A percentile compares a stretch with the other conserved stretches of the same genome.
Conservation (phyloP, 2,329 filamentous ascomycete species). For the Ophiostoma fasciatum region DNA sequence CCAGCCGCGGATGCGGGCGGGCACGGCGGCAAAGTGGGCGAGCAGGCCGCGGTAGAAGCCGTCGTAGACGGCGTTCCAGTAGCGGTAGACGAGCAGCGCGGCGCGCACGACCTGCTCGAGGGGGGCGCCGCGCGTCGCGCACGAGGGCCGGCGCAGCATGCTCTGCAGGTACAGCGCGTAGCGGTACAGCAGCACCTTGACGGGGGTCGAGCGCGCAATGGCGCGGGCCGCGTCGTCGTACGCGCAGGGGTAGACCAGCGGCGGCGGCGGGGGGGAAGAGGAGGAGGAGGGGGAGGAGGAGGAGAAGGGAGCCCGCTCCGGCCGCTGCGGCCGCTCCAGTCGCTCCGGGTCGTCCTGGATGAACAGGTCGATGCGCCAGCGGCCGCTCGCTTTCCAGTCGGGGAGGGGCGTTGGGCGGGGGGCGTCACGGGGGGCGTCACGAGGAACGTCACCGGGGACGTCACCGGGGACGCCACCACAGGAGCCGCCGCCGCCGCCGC, state of each 20-base stretch:
- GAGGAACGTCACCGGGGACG: not conserved
- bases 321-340: slow-evolving; percentile 13
- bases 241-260: slow-evolving; percentile 44
- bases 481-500: not conserved
- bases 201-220: slow-evolving; percentile 37
- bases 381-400: too few relatives aligned
- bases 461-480: not conserved
- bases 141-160: slow-evolving; percentile 26
- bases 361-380: slow-evolving; percentile 22
- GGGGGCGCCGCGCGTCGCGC: slow-evolving; percentile 17
- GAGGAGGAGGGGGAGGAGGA: too few relatives aligned
- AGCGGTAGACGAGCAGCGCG: slow-evolving; percentile 33
- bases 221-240: slow-evolving; percentile 34
- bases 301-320: too few relatives aligned
- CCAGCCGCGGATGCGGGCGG: slow-evolving; percentile 42
- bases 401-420: too few relatives aligned
- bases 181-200: slow-evolving; percentile 44
- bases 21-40: slow-evolving; percentile 31
- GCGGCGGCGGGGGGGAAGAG: too few relatives aligned
- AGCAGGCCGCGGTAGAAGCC: slow-evolving; percentile 37
- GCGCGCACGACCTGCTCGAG: slow-evolving; percentile 34
- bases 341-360: slow-evolving; percentile 19
- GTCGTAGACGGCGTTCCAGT: slow-evolving; percentile 38
- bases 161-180: slow-evolving; percentile 41
- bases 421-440: too few relatives aligned